These are phyloP conservation scores for Cyclotella sp. DNA, from an alignment of 108 stramenopile species.

Conservation along the genomic window DNA sequence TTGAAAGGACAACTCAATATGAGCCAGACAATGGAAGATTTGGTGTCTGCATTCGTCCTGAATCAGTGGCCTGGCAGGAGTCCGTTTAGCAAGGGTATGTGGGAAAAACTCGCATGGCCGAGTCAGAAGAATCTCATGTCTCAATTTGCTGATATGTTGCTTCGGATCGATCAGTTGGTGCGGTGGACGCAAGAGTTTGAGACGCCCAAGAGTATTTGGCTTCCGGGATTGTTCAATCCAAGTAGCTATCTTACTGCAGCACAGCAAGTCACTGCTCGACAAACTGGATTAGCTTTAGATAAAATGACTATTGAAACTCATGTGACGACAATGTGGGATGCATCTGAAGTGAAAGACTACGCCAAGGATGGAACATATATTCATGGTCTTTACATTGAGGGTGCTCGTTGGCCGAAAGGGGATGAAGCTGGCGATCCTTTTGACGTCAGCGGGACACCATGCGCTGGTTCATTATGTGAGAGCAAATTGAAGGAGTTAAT, in stretches of 20 bases:
- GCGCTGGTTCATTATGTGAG: constrained; percentile 59
- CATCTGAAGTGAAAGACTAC: constrained; percentile 47
- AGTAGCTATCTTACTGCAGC: constrained; percentile 80
- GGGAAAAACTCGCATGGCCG: constrained; percentile 81
- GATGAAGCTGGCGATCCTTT: constrained; percentile 52
- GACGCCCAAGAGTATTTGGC: constrained; percentile 76
- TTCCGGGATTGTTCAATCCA: constrained; percentile 83
- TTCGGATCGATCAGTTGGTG: constrained; percentile 64
- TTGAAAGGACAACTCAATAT: constrained; percentile 85
- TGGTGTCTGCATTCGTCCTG: constrained; percentile 57
- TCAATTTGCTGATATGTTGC: constrained; percentile 73
- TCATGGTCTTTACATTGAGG: constrained; percentile 82
- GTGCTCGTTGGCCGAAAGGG: constrained; percentile 67
- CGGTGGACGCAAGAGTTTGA: constrained; percentile 65
- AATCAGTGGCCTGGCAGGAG: constrained; percentile 80
- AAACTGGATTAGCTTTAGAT: constrained; percentile 68
- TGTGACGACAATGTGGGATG: constrained; percentile 61
- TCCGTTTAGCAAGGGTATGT: constrained; percentile 64
- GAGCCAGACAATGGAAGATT: constrained; percentile 77
- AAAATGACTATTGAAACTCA: constrained; percentile 84
- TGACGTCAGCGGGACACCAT: constrained; percentile 34
- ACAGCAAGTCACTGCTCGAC: constrained; percentile 78
- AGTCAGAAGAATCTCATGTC: constrained; percentile 66
- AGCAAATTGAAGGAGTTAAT: constrained; percentile 75
- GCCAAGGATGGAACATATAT: constrained; percentile 74